Conservation (phyloP, 331 rosid species). For the Quercus phellos region DNA sequence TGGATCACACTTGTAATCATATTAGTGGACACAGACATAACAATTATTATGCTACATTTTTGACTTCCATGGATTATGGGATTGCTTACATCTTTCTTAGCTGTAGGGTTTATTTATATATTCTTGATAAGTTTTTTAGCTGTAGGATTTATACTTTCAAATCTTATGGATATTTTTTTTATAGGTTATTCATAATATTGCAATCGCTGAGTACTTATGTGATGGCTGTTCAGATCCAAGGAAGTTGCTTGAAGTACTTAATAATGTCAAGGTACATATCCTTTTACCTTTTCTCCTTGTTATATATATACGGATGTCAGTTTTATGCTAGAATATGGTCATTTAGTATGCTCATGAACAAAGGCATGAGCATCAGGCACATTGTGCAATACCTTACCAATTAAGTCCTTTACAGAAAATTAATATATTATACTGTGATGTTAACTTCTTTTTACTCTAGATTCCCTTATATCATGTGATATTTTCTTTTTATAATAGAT, state of each 20-base stretch:
- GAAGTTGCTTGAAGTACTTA: conserved; percentile 74
- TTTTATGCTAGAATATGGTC: conserved; percentile 10
- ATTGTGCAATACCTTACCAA: not conserved
- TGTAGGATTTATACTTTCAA: conserved; percentile 7
- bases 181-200: conserved; percentile 89
- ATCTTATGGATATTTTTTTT: not conserved
- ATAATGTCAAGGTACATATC: conserved; percentile 60
- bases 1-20: not conserved
- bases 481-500: conserved; percentile 4
- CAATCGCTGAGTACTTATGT: conserved; percentile 68
- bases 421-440: conserved; percentile 7
- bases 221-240: conserved; percentile 83
- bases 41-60: not conserved
- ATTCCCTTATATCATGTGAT: not conserved
- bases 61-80: not conserved
- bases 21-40: not conserved
- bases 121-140: too few relatives aligned
- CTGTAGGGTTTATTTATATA: not conserved
- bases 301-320: conserved; percentile 1
- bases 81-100: not conserved
- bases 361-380: not conserved
- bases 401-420: not conserved
- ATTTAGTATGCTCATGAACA: not conserved
- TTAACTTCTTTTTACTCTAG: not conserved
- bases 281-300: not conserved